Evolutionary conservation across 2,329 filamentous ascomycete species (phyloP).

Genomic region (Hypoxylon sp.): DNA sequence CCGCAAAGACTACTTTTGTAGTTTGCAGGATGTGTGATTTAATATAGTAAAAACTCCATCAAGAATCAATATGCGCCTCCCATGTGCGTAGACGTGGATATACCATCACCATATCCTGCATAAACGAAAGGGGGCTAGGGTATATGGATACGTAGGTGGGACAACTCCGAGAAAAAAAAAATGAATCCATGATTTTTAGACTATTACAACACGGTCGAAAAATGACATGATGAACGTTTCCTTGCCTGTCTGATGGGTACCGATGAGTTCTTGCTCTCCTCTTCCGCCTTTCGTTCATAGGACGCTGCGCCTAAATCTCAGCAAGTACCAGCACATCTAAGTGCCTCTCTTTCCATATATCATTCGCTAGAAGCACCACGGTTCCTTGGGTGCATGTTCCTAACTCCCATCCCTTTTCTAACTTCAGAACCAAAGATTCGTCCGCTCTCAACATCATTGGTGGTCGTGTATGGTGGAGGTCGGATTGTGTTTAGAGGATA

Average conservation of each 20-base stretch:
- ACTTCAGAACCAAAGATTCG: conserved; percentile 29
- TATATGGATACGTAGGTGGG: conserved; percentile 28
- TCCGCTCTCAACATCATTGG: conserved; percentile 16
- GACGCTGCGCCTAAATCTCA: conserved; percentile 15
- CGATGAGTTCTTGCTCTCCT: conserved; percentile 4
- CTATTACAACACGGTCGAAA: conserved; percentile 50
- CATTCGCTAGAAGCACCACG: conserved; percentile 1
- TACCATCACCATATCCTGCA: background rate
- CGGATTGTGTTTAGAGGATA: conserved; percentile 10
- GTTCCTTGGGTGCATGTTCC: conserved; percentile 10
- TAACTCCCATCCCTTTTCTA: conserved; percentile 17
- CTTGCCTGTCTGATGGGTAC: conserved; percentile 25
- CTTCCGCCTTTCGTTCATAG: background rate
- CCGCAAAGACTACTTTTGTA: too few relatives aligned
- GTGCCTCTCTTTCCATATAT: background rate
- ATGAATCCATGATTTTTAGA: conserved; percentile 49
- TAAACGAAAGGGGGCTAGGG: conserved; percentile 34
- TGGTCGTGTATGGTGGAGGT: conserved; percentile 9
- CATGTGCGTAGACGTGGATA: background rate
- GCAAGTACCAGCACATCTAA: conserved; percentile 13
- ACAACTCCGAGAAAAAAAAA: conserved; percentile 34
- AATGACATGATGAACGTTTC: conserved; percentile 44
- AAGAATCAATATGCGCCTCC: background rate
- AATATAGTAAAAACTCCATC: conserved; percentile 41
- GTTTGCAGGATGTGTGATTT: background rate